Evolutionary conservation across 768 basidiomycete genomes (phyloP), one percentile per base, ranked within the genome.

Genomic region (Chalciporus sphaerocephalus): DNA sequence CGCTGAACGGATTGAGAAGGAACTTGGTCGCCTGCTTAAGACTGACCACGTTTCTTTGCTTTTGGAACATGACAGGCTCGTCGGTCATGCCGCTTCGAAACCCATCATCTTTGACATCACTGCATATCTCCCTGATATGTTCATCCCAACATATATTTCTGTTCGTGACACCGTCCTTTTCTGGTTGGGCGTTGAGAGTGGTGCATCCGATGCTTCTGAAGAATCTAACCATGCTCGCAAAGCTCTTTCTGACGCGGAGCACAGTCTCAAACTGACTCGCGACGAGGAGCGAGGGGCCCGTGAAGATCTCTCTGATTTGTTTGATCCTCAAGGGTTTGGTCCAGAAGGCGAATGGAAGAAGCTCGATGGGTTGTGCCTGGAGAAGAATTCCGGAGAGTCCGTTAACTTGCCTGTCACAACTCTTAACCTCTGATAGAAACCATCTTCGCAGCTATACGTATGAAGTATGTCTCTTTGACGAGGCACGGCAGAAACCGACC

Each of bases 321-420:
- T 84, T 57, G 70, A 81, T 47, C 66, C 66, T 8, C 63, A 80
- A 16, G 77, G 76, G 27, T 96, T 86, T 54, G 93, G 93, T 16
- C 61, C 69, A 1, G 74, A 89, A 21, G 95, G 91, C 40, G 91
- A 96, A 69, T 99, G 92, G 92, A 95, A 95, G 75, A 96, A 95
- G 69, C 77, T 99, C 6, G 87, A 94, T 17, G 76, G 79, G 5
- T 70, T 74, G 1, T 98, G 95, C 56, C 62, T 98, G 11, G 79
- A 81, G 60, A 86, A 82, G 60, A 80, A 94, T 43, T 74, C 78
- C 5, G 95, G 96, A 74, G 95, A 96, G 90, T 96, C 58, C 61
- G 93, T 84, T 18, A 30, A 42, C n/a, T 24, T 3, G 25, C 20
- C 5, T 16, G 10, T n/a, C 17, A 20, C 17, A 21, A 24, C n/a